Evolutionary conservation across 1,284 basidiomycete genomes (phyloP).

Genomic region (Ustilago esculenta): DNA sequence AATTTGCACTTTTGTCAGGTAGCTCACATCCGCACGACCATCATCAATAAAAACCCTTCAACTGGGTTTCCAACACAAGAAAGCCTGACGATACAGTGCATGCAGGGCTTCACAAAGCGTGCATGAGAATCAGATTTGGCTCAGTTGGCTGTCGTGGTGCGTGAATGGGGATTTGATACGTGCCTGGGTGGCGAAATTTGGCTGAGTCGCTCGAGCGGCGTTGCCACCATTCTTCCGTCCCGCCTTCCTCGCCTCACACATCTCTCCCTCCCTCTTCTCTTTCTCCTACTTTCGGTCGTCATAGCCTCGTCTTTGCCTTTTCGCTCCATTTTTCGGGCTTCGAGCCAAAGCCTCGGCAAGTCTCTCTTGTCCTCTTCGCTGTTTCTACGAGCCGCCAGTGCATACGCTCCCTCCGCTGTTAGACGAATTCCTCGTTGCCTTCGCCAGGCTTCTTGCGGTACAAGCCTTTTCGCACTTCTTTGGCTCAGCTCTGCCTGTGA

Average conservation of each 20-base stretch:
- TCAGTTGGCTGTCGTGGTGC: background rate
- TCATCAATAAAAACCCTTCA: too few relatives aligned
- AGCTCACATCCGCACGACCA: too few relatives aligned
- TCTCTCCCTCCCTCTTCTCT: background rate
- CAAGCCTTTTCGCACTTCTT: background rate
- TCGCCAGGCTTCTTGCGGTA: background rate
- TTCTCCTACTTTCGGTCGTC: background rate
- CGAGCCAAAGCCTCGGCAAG: background rate
- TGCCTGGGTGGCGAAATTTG: constrained; percentile 18
- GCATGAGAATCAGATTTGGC: constrained; percentile 21
- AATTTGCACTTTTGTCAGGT: too few relatives aligned
- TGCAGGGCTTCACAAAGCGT: constrained; percentile 22
- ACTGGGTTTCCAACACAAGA: too few relatives aligned
- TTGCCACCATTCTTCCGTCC: too few relatives aligned
- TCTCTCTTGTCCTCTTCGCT: background rate
- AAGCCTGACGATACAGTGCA: constrained; percentile 1
- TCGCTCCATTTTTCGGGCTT: background rate
- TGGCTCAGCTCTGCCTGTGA: too few relatives aligned
- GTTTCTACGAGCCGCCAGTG: too few relatives aligned
- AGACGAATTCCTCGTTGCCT: background rate
- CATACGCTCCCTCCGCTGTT: too few relatives aligned
- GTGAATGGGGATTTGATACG: constrained; percentile 8
- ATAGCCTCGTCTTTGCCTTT: background rate
- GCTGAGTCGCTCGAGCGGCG: constrained; percentile 13
- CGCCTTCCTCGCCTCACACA: background rate